Conservation (phyloP, 225 moss, liverwort and hornwort species). For the Polytrichum commune region DNA sequence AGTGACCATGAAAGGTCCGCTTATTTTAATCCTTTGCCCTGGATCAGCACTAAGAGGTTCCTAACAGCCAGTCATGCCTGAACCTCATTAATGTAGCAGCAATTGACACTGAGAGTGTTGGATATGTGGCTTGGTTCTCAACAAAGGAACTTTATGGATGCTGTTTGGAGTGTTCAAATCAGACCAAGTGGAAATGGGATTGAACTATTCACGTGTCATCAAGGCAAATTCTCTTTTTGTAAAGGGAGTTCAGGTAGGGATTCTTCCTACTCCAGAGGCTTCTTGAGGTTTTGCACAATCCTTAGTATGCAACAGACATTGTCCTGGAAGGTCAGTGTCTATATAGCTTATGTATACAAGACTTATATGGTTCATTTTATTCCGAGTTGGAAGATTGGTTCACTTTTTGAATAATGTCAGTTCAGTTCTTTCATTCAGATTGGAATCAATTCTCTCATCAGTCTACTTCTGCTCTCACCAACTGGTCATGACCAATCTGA, state of each 20-base stretch:
- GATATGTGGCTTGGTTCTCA: constrained; percentile 5
- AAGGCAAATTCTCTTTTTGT: constrained; percentile 38
- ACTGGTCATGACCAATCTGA: background rate
- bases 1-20: background rate
- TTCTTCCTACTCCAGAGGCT: background rate
- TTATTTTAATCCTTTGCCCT: too few species aligned
- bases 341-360: too few species aligned
- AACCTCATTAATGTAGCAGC: background rate
- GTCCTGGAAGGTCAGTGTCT: too few species aligned
- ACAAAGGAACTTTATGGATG: constrained; percentile 37
- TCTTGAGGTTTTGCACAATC: background rate
- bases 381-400: too few species aligned
- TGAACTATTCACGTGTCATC: constrained; percentile 44
- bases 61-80: background rate
- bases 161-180: constrained; percentile 39
- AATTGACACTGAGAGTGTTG: too few species aligned
- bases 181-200: constrained; percentile 31
- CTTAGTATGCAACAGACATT: too few species aligned
- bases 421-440: too few species aligned
- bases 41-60: background rate
- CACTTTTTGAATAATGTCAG: too few species aligned
- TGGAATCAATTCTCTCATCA: too few species aligned
- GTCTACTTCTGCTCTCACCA: background rate
- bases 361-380: too few species aligned
- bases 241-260: constrained; percentile 36